These are phyloP conservation scores for Glycyrrhiza uralensis DNA, from an alignment of 306 rosid species.

Conservation along the genomic window DNA sequence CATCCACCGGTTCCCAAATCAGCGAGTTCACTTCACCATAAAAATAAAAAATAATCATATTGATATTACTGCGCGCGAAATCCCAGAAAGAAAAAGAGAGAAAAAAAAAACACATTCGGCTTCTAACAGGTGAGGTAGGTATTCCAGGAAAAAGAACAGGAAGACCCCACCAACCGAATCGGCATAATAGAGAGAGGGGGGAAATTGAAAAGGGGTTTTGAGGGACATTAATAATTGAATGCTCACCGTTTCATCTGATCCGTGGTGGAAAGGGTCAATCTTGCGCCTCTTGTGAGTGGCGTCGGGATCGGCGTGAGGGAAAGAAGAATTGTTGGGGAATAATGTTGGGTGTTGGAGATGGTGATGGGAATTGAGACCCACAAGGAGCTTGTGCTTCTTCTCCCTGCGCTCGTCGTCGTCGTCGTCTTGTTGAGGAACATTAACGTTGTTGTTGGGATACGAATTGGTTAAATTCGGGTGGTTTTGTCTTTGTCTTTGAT, in stretches of 20 bases:
- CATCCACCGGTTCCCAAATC: conserved; percentile 38
- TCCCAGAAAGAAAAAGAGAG: conserved; percentile 23
- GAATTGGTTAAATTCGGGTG: conserved; percentile 38
- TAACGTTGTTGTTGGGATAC: conserved; percentile 26
- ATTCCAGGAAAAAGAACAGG: not conserved
- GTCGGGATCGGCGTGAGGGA: conserved; percentile 43
- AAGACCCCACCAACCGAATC: not conserved
- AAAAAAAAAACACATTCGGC: not conserved
- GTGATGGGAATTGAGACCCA: conserved; percentile 54
- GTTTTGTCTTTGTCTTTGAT: conserved; percentile 23
- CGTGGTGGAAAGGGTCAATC: conserved; percentile 35
- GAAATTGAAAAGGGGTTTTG: not conserved
- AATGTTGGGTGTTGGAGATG: conserved; percentile 43
- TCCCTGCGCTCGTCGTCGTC: conserved; percentile 73
- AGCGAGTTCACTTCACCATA: conserved; percentile 36
- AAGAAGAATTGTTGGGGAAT: conserved; percentile 38
- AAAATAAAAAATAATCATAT: not conserved
- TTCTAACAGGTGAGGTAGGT: not conserved
- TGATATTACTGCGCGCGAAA: conserved; percentile 74
- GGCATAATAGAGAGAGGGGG: not conserved
- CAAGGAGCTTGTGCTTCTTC: conserved; percentile 78
- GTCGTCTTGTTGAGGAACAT: not conserved
- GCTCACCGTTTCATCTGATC: conserved; percentile 58
- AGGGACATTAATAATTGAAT: not conserved
- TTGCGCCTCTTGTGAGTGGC: conserved; percentile 51